These are phyloP conservation scores for Sphaceloma murrayae DNA, from an alignment of 2,329 filamentous ascomycete genomes.

Conservation along the genomic window DNA sequence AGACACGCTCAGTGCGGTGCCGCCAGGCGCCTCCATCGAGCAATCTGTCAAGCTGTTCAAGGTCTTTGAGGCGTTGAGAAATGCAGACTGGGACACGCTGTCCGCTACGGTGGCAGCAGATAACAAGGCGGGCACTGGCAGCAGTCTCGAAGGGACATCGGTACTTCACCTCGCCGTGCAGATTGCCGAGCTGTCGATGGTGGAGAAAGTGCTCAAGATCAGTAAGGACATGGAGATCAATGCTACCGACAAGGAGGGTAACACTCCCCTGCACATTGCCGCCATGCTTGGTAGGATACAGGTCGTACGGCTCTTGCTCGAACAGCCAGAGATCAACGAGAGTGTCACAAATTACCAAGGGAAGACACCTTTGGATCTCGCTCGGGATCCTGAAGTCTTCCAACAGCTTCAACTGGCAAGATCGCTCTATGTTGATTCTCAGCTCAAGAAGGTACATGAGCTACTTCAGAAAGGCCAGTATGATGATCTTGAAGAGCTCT, in stretches of 20 bases:
- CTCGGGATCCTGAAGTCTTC: constrained; percentile 88
- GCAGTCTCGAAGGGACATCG: constrained; percentile 65
- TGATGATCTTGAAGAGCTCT: constrained; percentile 62
- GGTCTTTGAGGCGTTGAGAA: constrained; percentile 83
- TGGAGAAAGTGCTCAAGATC: constrained; percentile 83
- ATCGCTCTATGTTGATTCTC: constrained; percentile 79
- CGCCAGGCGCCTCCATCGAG: constrained; percentile 53
- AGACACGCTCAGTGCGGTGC: constrained; percentile 21
- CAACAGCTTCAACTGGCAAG: constrained; percentile 85
- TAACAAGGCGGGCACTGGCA: constrained; percentile 51
- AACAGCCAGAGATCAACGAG: constrained; percentile 78
- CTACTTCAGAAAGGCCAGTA: constrained; percentile 66
- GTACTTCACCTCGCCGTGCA: constrained; percentile 91
- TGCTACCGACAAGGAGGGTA: constrained; percentile 82
- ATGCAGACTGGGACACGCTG: constrained; percentile 51
- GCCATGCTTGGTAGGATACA: constrained; percentile 69
- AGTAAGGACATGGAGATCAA: constrained; percentile 61
- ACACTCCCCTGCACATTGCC: constrained; percentile 84
- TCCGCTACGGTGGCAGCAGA: constrained; percentile 59
- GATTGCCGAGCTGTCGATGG: constrained; percentile 82
- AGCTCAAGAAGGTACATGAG: constrained; percentile 73
- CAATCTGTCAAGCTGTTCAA: constrained; percentile 92
- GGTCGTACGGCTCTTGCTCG: constrained; percentile 74
- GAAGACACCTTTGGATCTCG: constrained; percentile 76
- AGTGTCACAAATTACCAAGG: constrained; percentile 75